Conservation (phyloP, 768 basidiomycete genomes). For the Phylloporus rhodoxanthus region DNA sequence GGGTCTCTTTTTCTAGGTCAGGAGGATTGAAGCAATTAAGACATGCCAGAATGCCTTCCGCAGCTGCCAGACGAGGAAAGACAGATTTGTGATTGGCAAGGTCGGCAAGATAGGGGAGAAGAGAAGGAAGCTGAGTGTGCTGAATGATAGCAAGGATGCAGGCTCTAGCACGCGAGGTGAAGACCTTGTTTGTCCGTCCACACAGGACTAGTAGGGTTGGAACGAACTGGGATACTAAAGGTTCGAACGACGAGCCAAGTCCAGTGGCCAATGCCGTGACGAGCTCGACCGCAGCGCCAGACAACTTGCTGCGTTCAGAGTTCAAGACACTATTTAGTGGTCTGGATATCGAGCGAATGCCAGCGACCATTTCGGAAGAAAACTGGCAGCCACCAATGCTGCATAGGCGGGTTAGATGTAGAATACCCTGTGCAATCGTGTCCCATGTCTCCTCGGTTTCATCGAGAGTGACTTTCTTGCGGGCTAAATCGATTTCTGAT, state of each 20-base stretch:
- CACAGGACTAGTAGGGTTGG: constrained; percentile 65
- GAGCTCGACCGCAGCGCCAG: constrained; percentile 59
- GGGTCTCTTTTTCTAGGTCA: constrained; percentile 63
- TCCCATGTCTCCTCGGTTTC: constrained; percentile 86
- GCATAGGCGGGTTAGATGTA: constrained; percentile 42
- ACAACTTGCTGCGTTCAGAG: constrained; percentile 72
- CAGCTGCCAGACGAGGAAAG: constrained; percentile 56
- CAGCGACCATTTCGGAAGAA: constrained; percentile 44
- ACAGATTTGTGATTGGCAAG: constrained; percentile 61
- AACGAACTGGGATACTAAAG: constrained; percentile 58
- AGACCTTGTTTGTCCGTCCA: constrained; percentile 73
- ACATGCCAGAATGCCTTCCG: constrained; percentile 59
- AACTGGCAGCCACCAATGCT: constrained; percentile 49
- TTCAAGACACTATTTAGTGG: constrained; percentile 54
- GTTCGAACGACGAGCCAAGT: constrained; percentile 59
- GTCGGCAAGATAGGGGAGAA: constrained; percentile 57
- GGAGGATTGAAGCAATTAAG: constrained; percentile 76
- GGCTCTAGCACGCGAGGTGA: constrained; percentile 56
- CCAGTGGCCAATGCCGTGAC: constrained; percentile 47
- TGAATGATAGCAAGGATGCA: constrained; percentile 60
- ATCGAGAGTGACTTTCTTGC: constrained; percentile 37
- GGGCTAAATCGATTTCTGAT: constrained; percentile 39
- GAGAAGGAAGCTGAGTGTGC: constrained; percentile 56
- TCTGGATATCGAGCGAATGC: constrained; percentile 47
- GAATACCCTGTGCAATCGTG: constrained; percentile 47